These are phyloP conservation scores for Pseudocercospora musae DNA, from an alignment of 2,329 filamentous ascomycete species.

Conservation along the genomic window DNA sequence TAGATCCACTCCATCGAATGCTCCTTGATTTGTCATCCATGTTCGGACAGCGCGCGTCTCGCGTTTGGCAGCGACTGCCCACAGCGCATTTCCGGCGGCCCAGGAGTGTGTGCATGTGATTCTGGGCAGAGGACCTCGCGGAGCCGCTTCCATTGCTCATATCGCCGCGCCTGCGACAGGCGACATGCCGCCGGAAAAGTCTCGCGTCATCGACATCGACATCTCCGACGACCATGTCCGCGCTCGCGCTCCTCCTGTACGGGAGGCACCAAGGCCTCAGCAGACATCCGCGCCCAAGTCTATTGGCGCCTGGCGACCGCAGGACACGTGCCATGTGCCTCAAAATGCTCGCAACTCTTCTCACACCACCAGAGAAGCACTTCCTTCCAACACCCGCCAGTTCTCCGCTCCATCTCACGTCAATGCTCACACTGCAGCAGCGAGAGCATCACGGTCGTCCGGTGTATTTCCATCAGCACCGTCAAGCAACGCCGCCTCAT, in stretches of 20 bases:
- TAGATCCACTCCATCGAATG: background rate
- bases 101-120: background rate
- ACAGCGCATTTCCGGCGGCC: background rate
- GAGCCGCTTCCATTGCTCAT: background rate
- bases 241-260: background rate
- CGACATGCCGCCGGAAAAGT: background rate
- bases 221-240: background rate
- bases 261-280: background rate
- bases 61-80: background rate
- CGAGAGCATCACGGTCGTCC: background rate
- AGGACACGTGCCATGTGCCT: background rate
- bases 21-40: background rate
- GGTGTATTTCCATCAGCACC: background rate
- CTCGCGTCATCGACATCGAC: background rate
- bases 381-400: background rate
- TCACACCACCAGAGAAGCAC: background rate
- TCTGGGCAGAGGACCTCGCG: background rate
- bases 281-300: background rate
- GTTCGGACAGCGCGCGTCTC: background rate
- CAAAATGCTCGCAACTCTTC: background rate
- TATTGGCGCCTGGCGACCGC: background rate
- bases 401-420: background rate
- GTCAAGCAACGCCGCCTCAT: background rate
- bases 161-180: background rate
- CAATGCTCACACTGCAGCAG: background rate